These are phyloP conservation scores for Phytophthora pisi DNA, from an alignment of 352 stramenopile genomes.

Conservation along the genomic window DNA sequence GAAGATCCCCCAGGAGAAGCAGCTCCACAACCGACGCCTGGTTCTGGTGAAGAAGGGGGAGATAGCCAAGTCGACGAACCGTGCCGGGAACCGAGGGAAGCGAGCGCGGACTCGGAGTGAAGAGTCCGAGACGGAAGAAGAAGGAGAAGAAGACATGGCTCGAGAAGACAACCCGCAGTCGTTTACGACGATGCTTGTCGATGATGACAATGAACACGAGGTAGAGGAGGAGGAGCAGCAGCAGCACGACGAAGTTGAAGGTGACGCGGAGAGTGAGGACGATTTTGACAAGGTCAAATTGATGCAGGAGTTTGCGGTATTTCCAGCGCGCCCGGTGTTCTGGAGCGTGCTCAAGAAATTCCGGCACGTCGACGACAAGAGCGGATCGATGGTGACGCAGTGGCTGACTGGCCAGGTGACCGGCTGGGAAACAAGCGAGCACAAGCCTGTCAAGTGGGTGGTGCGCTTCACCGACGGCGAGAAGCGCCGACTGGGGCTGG, in stretches of 20 bases:
- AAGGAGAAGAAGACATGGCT: background rate
- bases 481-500: slow-evolving; percentile 16
- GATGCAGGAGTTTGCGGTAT: slow-evolving; percentile 28
- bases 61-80: background rate
- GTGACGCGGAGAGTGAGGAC: slow-evolving; percentile 4
- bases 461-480: slow-evolving; percentile 31
- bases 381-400: slow-evolving; percentile 17
- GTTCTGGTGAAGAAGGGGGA: slow-evolving; percentile 9
- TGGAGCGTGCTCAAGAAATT: slow-evolving; percentile 35
- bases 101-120: background rate
- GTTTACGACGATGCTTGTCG: background rate
- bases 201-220: background rate
- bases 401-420: slow-evolving; percentile 34
- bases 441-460: slow-evolving; percentile 21
- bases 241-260: background rate
- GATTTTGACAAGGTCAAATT: slow-evolving; percentile 28
- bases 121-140: slow-evolving; percentile 3
- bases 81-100: background rate
- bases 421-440: slow-evolving; percentile 24
- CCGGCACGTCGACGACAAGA: slow-evolving; percentile 17
- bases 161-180: background rate
- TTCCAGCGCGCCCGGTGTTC: slow-evolving; percentile 32
- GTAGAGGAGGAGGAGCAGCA: background rate
- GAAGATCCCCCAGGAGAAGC: slow-evolving; percentile 22
- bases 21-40: slow-evolving; percentile 24